These are phyloP conservation scores for Pythium dissotocum DNA, from an alignment of 352 stramenopile species.

Conservation along the genomic window DNA sequence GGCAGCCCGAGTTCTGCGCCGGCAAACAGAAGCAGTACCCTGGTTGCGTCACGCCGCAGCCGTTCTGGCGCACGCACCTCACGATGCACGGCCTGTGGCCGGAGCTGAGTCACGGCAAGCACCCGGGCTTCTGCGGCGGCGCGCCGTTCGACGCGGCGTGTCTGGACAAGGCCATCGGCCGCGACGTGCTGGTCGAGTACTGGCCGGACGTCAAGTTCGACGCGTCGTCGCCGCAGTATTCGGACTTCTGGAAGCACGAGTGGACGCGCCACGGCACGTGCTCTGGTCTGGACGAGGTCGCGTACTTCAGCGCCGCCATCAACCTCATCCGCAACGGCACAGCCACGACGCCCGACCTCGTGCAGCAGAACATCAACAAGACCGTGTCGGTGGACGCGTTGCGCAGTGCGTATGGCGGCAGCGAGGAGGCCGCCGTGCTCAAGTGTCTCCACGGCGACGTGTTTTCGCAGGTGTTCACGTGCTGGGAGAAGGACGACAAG, in stretches of 20 bases:
- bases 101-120: constrained; percentile 59
- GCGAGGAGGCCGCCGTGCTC: constrained; percentile 35
- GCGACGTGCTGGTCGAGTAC: constrained; percentile 70
- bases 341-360: constrained; percentile 54
- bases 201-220: constrained; percentile 89
- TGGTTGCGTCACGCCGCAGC: constrained; percentile 62
- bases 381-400: constrained; percentile 47
- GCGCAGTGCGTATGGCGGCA: constrained; percentile 34
- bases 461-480: constrained; percentile 83
- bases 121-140: constrained; percentile 73
- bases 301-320: constrained; percentile 87
- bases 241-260: constrained; percentile 93
- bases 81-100: constrained; percentile 91
- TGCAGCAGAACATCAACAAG: constrained; percentile 62
- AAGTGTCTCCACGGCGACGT: constrained; percentile 40
- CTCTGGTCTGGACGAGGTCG: constrained; percentile 78
- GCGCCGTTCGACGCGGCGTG: constrained; percentile 67
- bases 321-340: constrained; percentile 76
- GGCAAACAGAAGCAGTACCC: constrained; percentile 58
- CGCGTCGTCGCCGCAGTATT: constrained; percentile 51
- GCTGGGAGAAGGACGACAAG: constrained; percentile 66
- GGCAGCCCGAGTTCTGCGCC: constrained; percentile 86
- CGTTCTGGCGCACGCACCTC: constrained; percentile 84
- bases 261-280: constrained; percentile 94
- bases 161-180: constrained; percentile 66